phyloP scores from a whole-genome alignment of 2,329 filamentous ascomycete species.

The Sclerotinia spermophila region DNA sequence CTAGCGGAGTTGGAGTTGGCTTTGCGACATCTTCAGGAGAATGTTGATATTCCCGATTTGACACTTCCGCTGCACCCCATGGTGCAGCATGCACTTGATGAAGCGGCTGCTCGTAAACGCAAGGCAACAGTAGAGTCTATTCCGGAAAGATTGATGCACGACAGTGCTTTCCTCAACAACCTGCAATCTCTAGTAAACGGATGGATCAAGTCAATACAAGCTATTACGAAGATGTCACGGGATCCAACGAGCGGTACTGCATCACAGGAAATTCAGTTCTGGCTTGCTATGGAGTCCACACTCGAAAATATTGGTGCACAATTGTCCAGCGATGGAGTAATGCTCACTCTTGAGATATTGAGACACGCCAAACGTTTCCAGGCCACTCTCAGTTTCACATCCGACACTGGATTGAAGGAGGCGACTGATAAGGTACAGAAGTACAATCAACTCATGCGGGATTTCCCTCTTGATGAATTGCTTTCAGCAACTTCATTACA shows the following conservation, averaged over 20 bases:
- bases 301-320: conserved; percentile 89
- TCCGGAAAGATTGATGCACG: conserved; percentile 69
- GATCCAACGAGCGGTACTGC: conserved; percentile 76
- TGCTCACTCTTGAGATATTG: conserved; percentile 87
- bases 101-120: conserved; percentile 62
- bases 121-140: conserved; percentile 78
- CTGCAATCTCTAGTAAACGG: conserved; percentile 90
- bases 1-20: conserved; percentile 91
- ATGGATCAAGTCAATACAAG: conserved; percentile 98
- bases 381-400: conserved; percentile 92
- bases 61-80: conserved; percentile 83
- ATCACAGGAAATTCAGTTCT: conserved; percentile 98
- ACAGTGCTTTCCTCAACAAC: conserved; percentile 89
- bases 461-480: conserved; percentile 93
- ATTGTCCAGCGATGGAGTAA: conserved; percentile 81
- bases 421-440: conserved; percentile 95
- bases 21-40: conserved; percentile 88
- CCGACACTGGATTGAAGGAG: conserved; percentile 94
- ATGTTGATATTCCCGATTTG: conserved; percentile 94
- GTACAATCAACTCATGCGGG: conserved; percentile 98
- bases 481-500: conserved; percentile 84
- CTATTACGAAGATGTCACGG: conserved; percentile 88
- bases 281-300: conserved; percentile 94
- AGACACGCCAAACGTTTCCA: conserved; percentile 98
- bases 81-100: conserved; percentile 79